A percentile compares a stretch with the other conserved stretches of the same genome.
Conservation (phyloP, 2,329 filamentous ascomycete species). For the Ceratocystis huliohia region DNA sequence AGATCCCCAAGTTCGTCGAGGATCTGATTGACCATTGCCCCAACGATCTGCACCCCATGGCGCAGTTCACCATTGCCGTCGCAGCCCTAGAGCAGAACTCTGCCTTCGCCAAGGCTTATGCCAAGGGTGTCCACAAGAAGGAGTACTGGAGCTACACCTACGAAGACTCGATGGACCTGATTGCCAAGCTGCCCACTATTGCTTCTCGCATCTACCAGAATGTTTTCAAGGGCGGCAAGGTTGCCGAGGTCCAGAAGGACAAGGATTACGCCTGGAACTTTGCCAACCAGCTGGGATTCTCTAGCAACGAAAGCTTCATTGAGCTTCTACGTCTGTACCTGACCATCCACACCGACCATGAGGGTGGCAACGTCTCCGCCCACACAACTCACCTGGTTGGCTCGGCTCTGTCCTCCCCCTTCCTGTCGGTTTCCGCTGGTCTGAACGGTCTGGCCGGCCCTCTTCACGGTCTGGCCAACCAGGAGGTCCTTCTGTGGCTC, state of each 20-base stretch:
- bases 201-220: constrained; percentile 99
- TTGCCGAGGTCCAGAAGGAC: constrained; percentile 89
- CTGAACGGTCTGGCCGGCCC: constrained; percentile 96
- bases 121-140: constrained; percentile 98
- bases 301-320: constrained; percentile 88
- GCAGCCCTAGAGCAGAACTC: constrained; percentile 98
- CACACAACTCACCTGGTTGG: constrained; percentile 98
- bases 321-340: constrained; percentile 98
- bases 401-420: constrained; percentile 89
- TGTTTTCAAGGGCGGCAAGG: constrained; percentile 99
- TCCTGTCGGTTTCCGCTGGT: constrained; percentile 91
- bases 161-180: constrained; percentile 99
- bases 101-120: constrained; percentile 94
- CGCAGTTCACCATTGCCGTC: constrained; percentile 95
- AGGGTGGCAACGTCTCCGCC: constrained; percentile 96
- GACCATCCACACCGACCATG: constrained; percentile 99
- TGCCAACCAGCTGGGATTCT: constrained; percentile 97
- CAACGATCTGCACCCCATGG: constrained; percentile 97
- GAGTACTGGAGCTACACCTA: constrained; percentile 99
- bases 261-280: constrained; percentile 99
- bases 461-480: constrained; percentile 97
- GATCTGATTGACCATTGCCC: constrained; percentile 99
- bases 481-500: constrained; percentile 99
- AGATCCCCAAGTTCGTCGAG: constrained; percentile 94
- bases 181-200: constrained; percentile 97